Conservation (phyloP, 768 basidiomycete genomes). For the Collybiopsis luxurians region DNA sequence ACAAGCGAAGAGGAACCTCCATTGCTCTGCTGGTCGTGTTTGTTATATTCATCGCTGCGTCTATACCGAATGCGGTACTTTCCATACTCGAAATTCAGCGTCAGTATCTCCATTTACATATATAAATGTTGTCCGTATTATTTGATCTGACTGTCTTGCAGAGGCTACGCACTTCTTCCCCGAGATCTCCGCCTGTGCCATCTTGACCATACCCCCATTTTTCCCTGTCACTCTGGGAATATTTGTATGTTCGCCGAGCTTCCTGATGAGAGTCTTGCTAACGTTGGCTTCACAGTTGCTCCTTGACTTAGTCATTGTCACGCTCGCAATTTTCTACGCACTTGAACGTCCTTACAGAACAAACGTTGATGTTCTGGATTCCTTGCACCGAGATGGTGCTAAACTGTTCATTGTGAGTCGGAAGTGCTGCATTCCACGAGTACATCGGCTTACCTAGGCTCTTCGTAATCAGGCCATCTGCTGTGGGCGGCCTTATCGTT, state of each 20-base stretch:
- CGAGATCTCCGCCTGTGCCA: not conserved
- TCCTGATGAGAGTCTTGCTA: not conserved
- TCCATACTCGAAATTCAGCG: not conserved
- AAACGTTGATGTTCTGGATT: not conserved
- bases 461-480: not conserved
- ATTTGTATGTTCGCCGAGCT: not conserved
- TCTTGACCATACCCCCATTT: not conserved
- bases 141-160: not conserved
- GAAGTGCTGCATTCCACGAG: not conserved
- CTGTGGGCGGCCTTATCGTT: not conserved
- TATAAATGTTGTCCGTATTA: not conserved
- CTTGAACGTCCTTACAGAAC: slow-evolving; percentile 1
- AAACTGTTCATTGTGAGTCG: not conserved
- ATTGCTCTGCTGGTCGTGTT: slow-evolving; percentile 5
- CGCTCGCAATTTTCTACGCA: not conserved
- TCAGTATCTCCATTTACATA: not conserved
- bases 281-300: not conserved
- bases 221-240: not conserved
- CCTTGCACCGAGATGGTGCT: slow-evolving; percentile 2
- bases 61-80: not conserved
- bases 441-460: not conserved
- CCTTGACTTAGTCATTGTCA: not conserved
- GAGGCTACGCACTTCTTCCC: not conserved
- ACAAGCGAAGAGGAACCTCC: slow-evolving; percentile 3
- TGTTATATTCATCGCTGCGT: not conserved